These are phyloP conservation scores for Aspergillus pseudoterreus DNA, from an alignment of 2,329 filamentous ascomycete species.

Conservation along the genomic window DNA sequence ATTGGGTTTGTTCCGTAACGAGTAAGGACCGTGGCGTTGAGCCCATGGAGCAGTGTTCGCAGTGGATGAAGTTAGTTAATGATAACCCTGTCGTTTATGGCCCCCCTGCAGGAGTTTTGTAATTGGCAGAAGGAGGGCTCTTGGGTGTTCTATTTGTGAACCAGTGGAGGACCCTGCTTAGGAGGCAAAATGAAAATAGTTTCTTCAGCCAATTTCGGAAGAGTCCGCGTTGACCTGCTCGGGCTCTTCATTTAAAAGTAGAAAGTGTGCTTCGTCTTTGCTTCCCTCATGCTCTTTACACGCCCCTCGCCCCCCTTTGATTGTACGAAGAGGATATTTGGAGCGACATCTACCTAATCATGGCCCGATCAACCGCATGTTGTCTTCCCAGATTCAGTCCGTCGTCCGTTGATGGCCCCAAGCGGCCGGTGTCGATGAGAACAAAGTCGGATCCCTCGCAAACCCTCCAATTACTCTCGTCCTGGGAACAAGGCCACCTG, in stretches of 20 bases:
- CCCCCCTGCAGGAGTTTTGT: not conserved
- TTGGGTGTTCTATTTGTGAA: slow-evolving; percentile 5
- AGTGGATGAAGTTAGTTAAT: not conserved
- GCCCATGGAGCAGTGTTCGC: not conserved
- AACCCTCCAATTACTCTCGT: slow-evolving; percentile 28
- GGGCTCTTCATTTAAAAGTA: no score
- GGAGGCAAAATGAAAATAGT: not conserved
- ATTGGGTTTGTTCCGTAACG: not conserved
- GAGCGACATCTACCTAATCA: slow-evolving; percentile 12
- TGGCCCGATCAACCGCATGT: slow-evolving; percentile 29
- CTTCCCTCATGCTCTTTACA: not conserved
- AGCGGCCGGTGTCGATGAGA: slow-evolving; percentile 35
- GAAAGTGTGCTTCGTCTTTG: no score
- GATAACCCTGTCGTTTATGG: not conserved
- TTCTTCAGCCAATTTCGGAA: no score
- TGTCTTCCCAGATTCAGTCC: slow-evolving; percentile 34
- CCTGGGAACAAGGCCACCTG: slow-evolving; percentile 24
- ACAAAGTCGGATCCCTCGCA: slow-evolving; percentile 27
- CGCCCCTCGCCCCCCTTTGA: not conserved
- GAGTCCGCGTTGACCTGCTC: no score
- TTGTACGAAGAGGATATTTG: not conserved
- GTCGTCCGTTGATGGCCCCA: slow-evolving; percentile 21
- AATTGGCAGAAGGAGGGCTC: not conserved
- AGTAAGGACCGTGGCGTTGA: not conserved
- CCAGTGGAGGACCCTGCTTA: slow-evolving; percentile 35